A percentile compares a stretch with the other conserved stretches of the same genome.
phyloP scores from a whole-genome alignment of 495 filamentous ascomycete genomes.

The Evernia prunastri region DNA sequence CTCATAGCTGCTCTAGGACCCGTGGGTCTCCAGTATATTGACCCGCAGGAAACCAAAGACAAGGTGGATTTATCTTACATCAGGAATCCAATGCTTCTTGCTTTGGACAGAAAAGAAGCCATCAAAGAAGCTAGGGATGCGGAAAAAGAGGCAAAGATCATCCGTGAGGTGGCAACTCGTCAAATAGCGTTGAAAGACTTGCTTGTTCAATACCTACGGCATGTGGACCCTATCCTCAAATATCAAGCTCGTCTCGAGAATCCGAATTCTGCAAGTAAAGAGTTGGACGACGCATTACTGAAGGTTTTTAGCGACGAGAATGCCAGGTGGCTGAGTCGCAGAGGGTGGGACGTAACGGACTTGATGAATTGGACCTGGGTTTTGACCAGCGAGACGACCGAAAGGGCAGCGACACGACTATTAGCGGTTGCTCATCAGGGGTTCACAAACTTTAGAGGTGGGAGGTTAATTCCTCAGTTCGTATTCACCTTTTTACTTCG shows the following conservation, averaged over 20 bases:
- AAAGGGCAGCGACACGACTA: constrained; percentile 39
- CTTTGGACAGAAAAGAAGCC: constrained; percentile 6
- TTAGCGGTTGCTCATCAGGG: constrained; percentile 32
- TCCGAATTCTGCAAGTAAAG: background rate
- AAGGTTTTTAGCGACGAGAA: constrained; percentile 34
- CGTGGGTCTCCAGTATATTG: constrained; percentile 27
- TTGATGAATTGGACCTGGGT: constrained; percentile 55
- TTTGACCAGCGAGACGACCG: constrained; percentile 38
- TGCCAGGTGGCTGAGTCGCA: constrained; percentile 32
- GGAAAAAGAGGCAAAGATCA: constrained; percentile 22
- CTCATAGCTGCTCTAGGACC: constrained; percentile 34
- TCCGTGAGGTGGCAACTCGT: background rate
- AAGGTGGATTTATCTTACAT: constrained; percentile 15
- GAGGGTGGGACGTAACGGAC: constrained; percentile 43
- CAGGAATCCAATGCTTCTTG: constrained; percentile 3
- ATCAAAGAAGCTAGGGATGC: constrained; percentile 13
- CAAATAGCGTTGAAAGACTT: constrained; percentile 31
- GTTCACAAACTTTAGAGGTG: constrained; percentile 11
- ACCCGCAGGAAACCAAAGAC: background rate
- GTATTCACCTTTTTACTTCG: constrained; percentile 47
- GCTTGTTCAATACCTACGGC: constrained; percentile 37
- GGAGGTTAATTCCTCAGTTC: constrained; percentile 39
- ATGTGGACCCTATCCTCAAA: constrained; percentile 34
- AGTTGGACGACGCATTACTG: constrained; percentile 30
- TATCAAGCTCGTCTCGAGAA: constrained; percentile 10